Evolutionary conservation across 1,139 yeast species (phyloP).

Genomic region (Geotrichum citri-aurantii): DNA sequence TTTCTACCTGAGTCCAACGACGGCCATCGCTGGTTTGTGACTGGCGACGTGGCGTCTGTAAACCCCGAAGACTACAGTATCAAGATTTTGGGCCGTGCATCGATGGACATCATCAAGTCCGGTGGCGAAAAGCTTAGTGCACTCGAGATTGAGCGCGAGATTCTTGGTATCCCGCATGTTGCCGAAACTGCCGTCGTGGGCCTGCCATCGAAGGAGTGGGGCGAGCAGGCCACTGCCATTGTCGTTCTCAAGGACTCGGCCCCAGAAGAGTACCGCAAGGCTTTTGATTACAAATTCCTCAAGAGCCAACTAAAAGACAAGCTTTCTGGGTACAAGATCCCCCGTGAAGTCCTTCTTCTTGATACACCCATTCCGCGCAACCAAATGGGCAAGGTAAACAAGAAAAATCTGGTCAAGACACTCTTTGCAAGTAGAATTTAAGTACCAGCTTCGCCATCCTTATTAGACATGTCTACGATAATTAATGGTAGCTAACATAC

Average conservation of each 20-base stretch:
- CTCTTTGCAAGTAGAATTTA: conserved; percentile 16
- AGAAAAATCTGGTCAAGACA: conserved; percentile 30
- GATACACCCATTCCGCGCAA: conserved; percentile 31
- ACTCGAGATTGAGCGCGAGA: conserved; percentile 37
- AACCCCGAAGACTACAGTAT: conserved; percentile 29
- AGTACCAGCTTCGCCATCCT: neutral
- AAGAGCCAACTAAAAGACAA: conserved; percentile 27
- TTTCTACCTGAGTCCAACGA: conserved; percentile 23
- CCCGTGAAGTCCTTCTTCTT: conserved; percentile 23
- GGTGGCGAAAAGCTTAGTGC: conserved; percentile 39
- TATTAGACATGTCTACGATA: neutral
- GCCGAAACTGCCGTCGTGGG: conserved; percentile 37
- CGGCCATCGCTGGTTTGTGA: conserved; percentile 34
- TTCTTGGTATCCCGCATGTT: conserved; percentile 30
- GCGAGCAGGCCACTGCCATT: conserved; percentile 37
- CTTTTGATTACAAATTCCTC: conserved; percentile 24
- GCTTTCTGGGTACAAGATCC: conserved; percentile 33
- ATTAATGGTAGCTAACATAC: neutral
- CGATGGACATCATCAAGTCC: conserved; percentile 38
- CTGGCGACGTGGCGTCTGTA: conserved; percentile 38
- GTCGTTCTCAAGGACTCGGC: conserved; percentile 25
- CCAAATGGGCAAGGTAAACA: conserved; percentile 37
- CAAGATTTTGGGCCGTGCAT: conserved; percentile 35
- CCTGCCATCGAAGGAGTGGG: conserved; percentile 35
- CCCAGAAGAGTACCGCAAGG: conserved; percentile 4